These are phyloP conservation scores for Skeletonema marinoi DNA, from an alignment of 108 stramenopile species.

Conservation along the genomic window DNA sequence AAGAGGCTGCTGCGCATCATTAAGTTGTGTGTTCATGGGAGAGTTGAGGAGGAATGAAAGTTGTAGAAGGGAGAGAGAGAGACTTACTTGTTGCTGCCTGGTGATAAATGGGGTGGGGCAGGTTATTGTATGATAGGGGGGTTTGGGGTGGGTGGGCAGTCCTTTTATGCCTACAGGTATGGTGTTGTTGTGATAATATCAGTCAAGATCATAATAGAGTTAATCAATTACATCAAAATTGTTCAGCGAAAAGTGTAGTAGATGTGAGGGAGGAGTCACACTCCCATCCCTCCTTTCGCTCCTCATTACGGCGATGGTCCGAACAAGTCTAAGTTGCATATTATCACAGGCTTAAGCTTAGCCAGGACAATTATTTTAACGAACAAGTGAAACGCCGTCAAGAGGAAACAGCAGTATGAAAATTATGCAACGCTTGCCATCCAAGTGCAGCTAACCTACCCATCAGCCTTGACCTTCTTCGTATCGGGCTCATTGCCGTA, in stretches of 20 bases:
- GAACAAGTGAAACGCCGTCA: not conserved
- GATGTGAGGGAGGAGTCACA: too few relatives aligned
- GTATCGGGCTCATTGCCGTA: not conserved
- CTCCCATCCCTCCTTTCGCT: not conserved
- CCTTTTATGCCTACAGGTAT: not conserved
- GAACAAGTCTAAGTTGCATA: not conserved
- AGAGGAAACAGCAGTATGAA: not conserved
- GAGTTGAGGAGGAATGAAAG: not conserved
- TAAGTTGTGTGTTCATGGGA: constrained; percentile 4
- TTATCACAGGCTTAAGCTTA: not conserved
- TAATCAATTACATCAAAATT: constrained; percentile 7
- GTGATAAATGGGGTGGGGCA: not conserved
- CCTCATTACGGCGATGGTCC: not conserved
- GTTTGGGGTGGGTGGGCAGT: not conserved
- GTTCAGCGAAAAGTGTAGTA: not conserved
- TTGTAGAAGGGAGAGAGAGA: not conserved
- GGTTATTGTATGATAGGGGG: constrained; percentile 1
- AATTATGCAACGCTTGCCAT: not conserved
- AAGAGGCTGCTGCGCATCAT: constrained; percentile 64
- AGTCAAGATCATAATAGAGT: not conserved
- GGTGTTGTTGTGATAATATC: not conserved
- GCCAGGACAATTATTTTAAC: too few relatives aligned
- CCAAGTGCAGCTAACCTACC: not conserved
- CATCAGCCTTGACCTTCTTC: not conserved
- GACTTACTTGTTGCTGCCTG: not conserved